These are phyloP conservation scores for Pseudoneurospora amorphoporcata DNA, from an alignment of 495 filamentous ascomycete genomes.

Conservation along the genomic window DNA sequence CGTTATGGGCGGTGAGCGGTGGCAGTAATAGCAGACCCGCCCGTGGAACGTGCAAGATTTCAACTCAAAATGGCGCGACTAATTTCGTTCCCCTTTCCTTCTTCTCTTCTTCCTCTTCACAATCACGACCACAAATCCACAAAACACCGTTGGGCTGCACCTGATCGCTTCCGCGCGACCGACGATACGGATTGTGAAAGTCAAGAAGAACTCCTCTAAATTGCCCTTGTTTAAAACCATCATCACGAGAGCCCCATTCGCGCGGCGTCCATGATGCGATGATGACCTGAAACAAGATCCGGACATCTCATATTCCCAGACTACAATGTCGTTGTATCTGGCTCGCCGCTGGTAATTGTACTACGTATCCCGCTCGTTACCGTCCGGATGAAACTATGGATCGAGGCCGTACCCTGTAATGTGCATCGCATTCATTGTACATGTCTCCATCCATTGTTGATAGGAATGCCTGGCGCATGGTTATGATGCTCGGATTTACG, in stretches of 20 bases:
- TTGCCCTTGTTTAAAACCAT: slow-evolving; percentile 94
- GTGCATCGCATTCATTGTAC: background rate
- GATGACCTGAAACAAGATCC: slow-evolving; percentile 78
- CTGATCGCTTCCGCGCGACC: slow-evolving; percentile 49
- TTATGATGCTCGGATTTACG: background rate
- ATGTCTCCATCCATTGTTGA: background rate
- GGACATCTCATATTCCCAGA: slow-evolving; percentile 24
- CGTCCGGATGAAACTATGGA: background rate
- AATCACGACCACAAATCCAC: slow-evolving; percentile 73
- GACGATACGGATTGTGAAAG: slow-evolving; percentile 75
- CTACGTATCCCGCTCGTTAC: background rate
- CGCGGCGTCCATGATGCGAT: slow-evolving; percentile 81
- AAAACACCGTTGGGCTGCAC: slow-evolving; percentile 73
- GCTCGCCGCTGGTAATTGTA: slow-evolving; percentile 8
- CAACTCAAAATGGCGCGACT: slow-evolving; percentile 1
- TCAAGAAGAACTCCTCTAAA: slow-evolving; percentile 38
- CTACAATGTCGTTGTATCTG: background rate
- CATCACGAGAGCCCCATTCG: slow-evolving; percentile 85
- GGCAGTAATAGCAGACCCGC: slow-evolving; percentile 5
- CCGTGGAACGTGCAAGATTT: slow-evolving; percentile 7
- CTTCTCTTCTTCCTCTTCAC: slow-evolving; percentile 36
- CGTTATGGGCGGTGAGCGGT: slow-evolving; percentile 19
- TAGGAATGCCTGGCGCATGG: background rate
- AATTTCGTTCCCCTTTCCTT: slow-evolving; percentile 12
- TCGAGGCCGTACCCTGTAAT: background rate